Percentiles rank a stretch among this genome's conserved stretches.
Evolutionary conservation across 768 basidiomycete genomes (phyloP).

Genomic region (Boletus rufocinnamomeus): DNA sequence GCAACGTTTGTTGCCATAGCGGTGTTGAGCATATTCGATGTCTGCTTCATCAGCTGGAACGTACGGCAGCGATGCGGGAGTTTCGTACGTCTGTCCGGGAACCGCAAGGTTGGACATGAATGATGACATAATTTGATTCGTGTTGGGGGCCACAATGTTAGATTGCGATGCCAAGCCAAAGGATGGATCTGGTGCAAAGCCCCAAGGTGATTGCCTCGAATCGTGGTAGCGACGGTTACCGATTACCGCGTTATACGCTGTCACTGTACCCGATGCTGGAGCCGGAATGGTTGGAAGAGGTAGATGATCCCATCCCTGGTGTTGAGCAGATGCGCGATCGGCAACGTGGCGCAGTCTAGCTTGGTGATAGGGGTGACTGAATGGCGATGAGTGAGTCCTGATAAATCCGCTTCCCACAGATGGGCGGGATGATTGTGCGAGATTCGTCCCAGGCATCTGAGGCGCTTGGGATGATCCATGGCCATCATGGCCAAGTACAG

Average conservation of each 20-base stretch:
- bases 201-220: constrained; percentile 2
- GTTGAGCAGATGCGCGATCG: constrained; percentile 15
- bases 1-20: constrained; percentile 20
- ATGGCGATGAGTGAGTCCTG: constrained; percentile 4
- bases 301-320: constrained; percentile 5
- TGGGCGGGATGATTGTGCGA: constrained; percentile 6
- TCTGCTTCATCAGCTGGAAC: constrained; percentile 20
- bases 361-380: constrained; percentile 18
- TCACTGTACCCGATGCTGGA: background rate
- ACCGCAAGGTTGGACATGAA: background rate
- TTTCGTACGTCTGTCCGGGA: constrained; percentile 1
- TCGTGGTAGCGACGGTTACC: background rate
- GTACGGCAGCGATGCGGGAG: background rate
- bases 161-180: constrained; percentile 4
- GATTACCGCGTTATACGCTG: background rate
- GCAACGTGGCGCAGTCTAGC: constrained; percentile 15
- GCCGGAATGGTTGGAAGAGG: background rate
- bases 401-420: constrained; percentile 8
- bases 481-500: background rate
- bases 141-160: background rate
- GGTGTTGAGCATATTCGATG: constrained; percentile 24
- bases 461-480: constrained; percentile 1
- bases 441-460: constrained; percentile 4
- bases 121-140: constrained; percentile 6
- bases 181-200: background rate